Evolutionary conservation across 495 filamentous ascomycete species (phyloP).

Genomic region (Lophiostoma macrostomum): DNA sequence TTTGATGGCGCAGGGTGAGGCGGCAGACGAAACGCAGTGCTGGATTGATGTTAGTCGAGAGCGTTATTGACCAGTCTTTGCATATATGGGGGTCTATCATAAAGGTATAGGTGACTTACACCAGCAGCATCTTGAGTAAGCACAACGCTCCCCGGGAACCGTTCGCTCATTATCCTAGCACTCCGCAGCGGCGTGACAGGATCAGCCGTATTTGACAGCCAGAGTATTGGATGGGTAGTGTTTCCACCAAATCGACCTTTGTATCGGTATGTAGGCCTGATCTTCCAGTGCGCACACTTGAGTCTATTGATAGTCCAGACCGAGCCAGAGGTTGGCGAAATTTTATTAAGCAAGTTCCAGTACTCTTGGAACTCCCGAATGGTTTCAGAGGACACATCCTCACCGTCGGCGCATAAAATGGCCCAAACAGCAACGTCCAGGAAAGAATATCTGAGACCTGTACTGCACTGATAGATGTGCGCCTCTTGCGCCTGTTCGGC

Average conservation of each 20-base stretch:
- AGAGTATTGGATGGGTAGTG: conserved; percentile 54
- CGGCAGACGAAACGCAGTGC: conserved; percentile 36
- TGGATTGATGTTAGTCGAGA: background rate
- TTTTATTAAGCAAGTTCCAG: conserved; percentile 44
- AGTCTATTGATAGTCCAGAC: conserved; percentile 58
- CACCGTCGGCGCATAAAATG: conserved; percentile 63
- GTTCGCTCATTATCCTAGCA: conserved; percentile 49
- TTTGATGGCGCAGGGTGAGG: conserved; percentile 34
- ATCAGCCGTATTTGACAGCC: conserved; percentile 55
- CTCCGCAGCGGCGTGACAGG: conserved; percentile 52
- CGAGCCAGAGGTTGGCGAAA: conserved; percentile 54
- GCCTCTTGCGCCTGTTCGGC: conserved; percentile 40
- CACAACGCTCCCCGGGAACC: conserved; percentile 52
- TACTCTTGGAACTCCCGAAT: conserved; percentile 48
- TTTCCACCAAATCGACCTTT: conserved; percentile 47
- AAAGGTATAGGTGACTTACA: conserved; percentile 26
- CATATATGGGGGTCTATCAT: background rate
- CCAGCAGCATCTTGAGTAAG: conserved; percentile 55
- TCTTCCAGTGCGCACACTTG: conserved; percentile 47
- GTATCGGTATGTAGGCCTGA: conserved; percentile 58
- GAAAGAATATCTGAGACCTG: background rate
- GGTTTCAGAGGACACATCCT: conserved; percentile 44
- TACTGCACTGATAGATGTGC: conserved; percentile 31
- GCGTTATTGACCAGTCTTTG: background rate
- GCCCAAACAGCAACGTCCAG: conserved; percentile 49